Conservation (phyloP, 495 filamentous ascomycete genomes). For the Neurospora sp. region DNA sequence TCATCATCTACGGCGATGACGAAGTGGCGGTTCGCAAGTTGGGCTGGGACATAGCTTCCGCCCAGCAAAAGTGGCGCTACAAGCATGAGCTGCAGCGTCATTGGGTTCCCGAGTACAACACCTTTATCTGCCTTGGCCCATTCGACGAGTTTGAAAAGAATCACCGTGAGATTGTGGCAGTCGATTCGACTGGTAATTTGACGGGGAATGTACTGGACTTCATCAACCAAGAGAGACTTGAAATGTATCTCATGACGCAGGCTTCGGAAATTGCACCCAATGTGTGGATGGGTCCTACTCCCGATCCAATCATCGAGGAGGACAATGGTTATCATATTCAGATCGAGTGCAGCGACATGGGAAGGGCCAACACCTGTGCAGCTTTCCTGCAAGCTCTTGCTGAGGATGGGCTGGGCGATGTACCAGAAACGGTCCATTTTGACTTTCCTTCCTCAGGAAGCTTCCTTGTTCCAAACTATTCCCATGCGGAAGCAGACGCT, state of each 20-base stretch:
- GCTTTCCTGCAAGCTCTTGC: slow-evolving; percentile 30
- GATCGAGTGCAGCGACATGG: slow-evolving; percentile 80
- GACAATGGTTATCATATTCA: slow-evolving; percentile 53
- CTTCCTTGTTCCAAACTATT: slow-evolving; percentile 72
- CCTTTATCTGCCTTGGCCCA: slow-evolving; percentile 59
- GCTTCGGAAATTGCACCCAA: slow-evolving; percentile 80
- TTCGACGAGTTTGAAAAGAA: slow-evolving; percentile 67
- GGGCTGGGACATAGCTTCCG: slow-evolving; percentile 60
- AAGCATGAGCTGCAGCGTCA: slow-evolving; percentile 47
- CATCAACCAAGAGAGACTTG: slow-evolving; percentile 74
- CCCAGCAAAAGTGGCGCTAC: slow-evolving; percentile 64
- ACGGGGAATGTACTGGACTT: slow-evolving; percentile 85
- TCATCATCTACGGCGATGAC: slow-evolving; percentile 81
- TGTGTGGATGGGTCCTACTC: slow-evolving; percentile 84
- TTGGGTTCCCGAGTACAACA: slow-evolving; percentile 61
- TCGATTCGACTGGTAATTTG: slow-evolving; percentile 60
- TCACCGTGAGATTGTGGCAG: slow-evolving; percentile 59
- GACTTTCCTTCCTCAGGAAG: slow-evolving; percentile 92
- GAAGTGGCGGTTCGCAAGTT: slow-evolving; percentile 50
- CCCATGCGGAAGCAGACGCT: slow-evolving; percentile 66
- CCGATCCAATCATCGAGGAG: slow-evolving; percentile 47
- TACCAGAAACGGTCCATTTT: not conserved
- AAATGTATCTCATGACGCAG: slow-evolving; percentile 89
- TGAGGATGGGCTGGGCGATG: slow-evolving; percentile 28
- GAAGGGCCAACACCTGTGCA: slow-evolving; percentile 50